phyloP scores from a whole-genome alignment of 1,139 yeast genomes.

The Komagataea norvegica region DNA sequence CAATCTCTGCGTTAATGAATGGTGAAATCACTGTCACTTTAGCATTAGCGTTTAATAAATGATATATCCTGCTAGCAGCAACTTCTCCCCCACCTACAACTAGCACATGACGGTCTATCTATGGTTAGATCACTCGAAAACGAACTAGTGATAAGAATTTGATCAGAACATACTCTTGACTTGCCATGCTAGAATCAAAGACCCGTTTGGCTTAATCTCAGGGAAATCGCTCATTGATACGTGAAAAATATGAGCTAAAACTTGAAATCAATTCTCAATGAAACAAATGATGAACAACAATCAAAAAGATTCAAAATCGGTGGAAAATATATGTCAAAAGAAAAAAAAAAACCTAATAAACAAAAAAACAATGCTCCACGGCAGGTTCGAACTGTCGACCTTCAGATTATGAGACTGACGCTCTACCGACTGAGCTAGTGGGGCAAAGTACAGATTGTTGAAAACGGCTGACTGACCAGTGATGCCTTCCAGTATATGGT shows the following conservation, averaged over 20 bases:
- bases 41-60: constrained; percentile 66
- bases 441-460: no score
- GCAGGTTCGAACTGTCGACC: constrained; percentile 52
- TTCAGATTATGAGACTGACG: constrained; percentile 47
- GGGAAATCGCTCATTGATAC: constrained; percentile 9
- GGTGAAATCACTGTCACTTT: constrained; percentile 65
- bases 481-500: no score
- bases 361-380: constrained; percentile 44
- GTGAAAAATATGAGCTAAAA: background rate
- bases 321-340: no score
- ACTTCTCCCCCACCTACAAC: constrained; percentile 85
- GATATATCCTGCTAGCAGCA: constrained; percentile 65
- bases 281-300: background rate
- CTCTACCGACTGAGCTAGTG: constrained; percentile 46
- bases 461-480: no score
- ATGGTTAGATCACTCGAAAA: background rate
- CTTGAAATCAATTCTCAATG: no score
- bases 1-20: constrained; percentile 40
- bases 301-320: no score
- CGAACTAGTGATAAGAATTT: background rate
- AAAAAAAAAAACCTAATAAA: no score
- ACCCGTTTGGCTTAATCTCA: constrained; percentile 38
- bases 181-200: constrained; percentile 38
- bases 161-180: constrained; percentile 34
- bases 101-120: constrained; percentile 44